Evolutionary conservation across 2,329 filamentous ascomycete genomes (phyloP), one percentile per base, ranked within the genome.

Genomic region (Diaporthe capsici): DNA sequence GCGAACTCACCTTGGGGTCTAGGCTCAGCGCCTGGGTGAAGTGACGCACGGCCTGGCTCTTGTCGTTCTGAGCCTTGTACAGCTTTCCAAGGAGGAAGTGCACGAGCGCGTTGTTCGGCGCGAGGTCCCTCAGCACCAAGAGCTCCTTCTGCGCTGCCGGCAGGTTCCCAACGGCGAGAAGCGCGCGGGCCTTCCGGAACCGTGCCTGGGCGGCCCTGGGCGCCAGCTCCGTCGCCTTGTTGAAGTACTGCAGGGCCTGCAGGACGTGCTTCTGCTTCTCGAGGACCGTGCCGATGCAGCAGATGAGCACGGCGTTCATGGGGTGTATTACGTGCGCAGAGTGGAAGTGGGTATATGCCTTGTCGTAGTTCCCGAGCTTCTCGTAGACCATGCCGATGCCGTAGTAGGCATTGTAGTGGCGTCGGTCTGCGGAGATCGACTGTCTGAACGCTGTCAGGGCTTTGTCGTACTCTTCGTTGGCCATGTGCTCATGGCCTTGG

Each of bases 331-430:
- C 88, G 17, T 95, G 93, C 2, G 97, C 97, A 28, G 95, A 94
- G 76, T 95, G 92, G 87, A 97, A 99, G 85, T 99, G 96, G 75
- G 93, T 92, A 81, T 97, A 94, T 2, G 97, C 96, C 82, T 97
- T 95, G 77, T 98, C 95, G 80, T 95, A 96, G 83, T 95, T 96
- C 81, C 95, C 96, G 80, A 97, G 91, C 81, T 96, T 96, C 84
- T 98, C 95, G 81, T 96, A 97, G 1, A 98, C 95, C 76, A 90
- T 89, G 42, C 92, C 92, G 74, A 94, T 92, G 79, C 97, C 97
- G 83, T 98, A 99, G 91, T 97, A 98, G n/a, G 96, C 97, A 82
- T 98, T 98, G 87, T 98, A 99, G 82, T 98, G 96, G 28, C 96
- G 92, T 73, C 91, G 92, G 81, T 99, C 96, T 0, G 95, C 95